Evolutionary conservation across 2,329 filamentous ascomycete species (phyloP), one percentile per base, ranked within the genome.

Genomic region (Sporothrix brunneoviolacea): DNA sequence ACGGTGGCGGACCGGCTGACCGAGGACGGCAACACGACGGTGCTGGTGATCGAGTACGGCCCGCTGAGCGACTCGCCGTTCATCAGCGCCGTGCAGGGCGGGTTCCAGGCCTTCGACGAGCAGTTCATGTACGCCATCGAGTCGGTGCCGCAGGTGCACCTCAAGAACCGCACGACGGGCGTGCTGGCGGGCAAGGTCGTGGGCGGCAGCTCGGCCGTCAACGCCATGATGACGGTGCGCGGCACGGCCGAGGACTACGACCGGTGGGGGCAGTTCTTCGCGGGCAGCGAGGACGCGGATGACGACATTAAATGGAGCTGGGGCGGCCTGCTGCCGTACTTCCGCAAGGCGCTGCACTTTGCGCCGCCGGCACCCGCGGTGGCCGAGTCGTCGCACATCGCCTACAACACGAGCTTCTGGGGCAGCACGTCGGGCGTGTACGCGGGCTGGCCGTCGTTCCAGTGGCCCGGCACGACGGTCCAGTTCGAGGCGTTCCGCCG

Each of bases 161-260:
- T 64, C 15, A 42, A 52, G 21, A 60, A 60, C 57, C 55, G 57
- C n/a, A 59, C 54, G 8, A 57, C 57, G 1, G 36, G 44, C 0
- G 61, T 62, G 0, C 38, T 59, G 8, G 54, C 58, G 5, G 62
- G 59, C 1, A 62, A 60, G 33, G 60, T 64, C 0, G 59, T 71
- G 0, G 69, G 68, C 18, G 69, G 69, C 8, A 64, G 64, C 2
- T 68, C 65, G 0, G 63, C 65, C 8, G 59, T 67, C 7, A 69
- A 69, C 51, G 67, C 63, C 16, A 59, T 68, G 60, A 61, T 67
- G 16, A 61, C 64, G 5, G 60, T 68, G 38, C 58, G 67, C 16
- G 61, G 63, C 1, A 59, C 65, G 2, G 59, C 51, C 2, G 64
- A 66, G 7, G 61, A 67, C 8, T 64, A 68, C 39, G 60, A 66